Evolutionary conservation across 352 stramenopile genomes (phyloP).

Genomic region (Aphanomyces cochlioides): DNA sequence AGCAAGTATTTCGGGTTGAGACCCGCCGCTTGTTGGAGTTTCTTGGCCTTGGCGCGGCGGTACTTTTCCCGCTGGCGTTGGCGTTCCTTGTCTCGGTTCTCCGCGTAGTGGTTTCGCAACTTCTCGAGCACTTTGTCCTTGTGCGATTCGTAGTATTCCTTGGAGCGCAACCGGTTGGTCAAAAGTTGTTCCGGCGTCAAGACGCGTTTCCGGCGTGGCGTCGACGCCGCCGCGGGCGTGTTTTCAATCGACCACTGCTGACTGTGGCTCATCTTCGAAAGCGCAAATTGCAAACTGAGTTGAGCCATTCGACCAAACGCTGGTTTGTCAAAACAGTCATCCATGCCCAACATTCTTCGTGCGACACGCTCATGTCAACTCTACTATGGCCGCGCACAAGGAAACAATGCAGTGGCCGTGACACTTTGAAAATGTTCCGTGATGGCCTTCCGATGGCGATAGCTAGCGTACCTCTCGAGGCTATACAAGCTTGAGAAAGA

Average conservation of each 20-base stretch:
- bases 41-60: constrained; percentile 24
- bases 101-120: constrained; percentile 15
- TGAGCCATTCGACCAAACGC: no score
- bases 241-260: background rate
- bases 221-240: background rate
- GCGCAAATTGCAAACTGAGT: no score
- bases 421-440: no score
- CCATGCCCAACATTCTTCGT: no score
- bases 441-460: no score
- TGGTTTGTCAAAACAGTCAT: no score
- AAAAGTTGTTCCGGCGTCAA: constrained; percentile 23
- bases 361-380: no score
- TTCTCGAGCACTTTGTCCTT: constrained; percentile 21
- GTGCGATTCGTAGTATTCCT: constrained; percentile 29
- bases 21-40: background rate
- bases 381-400: no score
- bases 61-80: constrained; percentile 30
- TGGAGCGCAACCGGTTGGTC: constrained; percentile 26
- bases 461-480: no score
- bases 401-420: no score
- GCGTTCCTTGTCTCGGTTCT: constrained; percentile 26
- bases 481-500: no score
- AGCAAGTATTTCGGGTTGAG: background rate
- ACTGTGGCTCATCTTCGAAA: no score
- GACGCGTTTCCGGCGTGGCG: constrained; percentile 12